These are phyloP conservation scores for Murraya koenigii DNA, from an alignment of 345 rosid genomes.

Conservation along the genomic window DNA sequence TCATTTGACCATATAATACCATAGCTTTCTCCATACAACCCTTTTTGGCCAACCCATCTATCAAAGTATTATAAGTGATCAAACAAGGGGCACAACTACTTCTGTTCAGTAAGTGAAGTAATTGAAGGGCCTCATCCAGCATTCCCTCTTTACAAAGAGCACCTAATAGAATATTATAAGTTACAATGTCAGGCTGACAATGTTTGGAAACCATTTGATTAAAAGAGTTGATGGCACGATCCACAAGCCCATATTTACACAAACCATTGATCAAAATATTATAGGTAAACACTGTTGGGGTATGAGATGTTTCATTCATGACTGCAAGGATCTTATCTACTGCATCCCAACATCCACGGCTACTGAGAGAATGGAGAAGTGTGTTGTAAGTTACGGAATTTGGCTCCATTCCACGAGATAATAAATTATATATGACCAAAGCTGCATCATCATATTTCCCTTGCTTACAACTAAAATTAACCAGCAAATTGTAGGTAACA, in stretches of 20 bases:
- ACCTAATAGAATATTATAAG: slow-evolving; percentile 69
- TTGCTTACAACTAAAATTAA: slow-evolving; percentile 56
- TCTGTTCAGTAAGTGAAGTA: slow-evolving; percentile 43
- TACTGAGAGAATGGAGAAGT: slow-evolving; percentile 65
- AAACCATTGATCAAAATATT: slow-evolving; percentile 77
- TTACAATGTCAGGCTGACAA: slow-evolving; percentile 65
- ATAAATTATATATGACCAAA: slow-evolving; percentile 44
- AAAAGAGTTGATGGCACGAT: slow-evolving; percentile 65
- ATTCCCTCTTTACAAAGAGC: slow-evolving; percentile 69
- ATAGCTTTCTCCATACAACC: slow-evolving; percentile 54
- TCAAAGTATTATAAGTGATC: slow-evolving; percentile 71
- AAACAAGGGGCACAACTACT: slow-evolving; percentile 54
- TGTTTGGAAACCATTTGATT: slow-evolving; percentile 52
- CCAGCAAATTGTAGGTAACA: slow-evolving; percentile 65
- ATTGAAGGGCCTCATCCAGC: slow-evolving; percentile 59
- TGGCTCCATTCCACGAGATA: slow-evolving; percentile 63
- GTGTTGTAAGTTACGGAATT: slow-evolving; percentile 71
- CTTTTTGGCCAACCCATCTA: slow-evolving; percentile 62
- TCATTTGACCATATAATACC: slow-evolving; percentile 51
- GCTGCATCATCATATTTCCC: slow-evolving; percentile 60
- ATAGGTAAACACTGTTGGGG: slow-evolving; percentile 68
- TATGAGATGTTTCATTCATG: slow-evolving; percentile 52
- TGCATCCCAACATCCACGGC: slow-evolving; percentile 65
- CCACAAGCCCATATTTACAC: slow-evolving; percentile 64
- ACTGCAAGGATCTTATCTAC: slow-evolving; percentile 59